These are phyloP conservation scores for Pyricularia sp. DNA, from an alignment of 2,329 filamentous ascomycete genomes.

Conservation along the genomic window DNA sequence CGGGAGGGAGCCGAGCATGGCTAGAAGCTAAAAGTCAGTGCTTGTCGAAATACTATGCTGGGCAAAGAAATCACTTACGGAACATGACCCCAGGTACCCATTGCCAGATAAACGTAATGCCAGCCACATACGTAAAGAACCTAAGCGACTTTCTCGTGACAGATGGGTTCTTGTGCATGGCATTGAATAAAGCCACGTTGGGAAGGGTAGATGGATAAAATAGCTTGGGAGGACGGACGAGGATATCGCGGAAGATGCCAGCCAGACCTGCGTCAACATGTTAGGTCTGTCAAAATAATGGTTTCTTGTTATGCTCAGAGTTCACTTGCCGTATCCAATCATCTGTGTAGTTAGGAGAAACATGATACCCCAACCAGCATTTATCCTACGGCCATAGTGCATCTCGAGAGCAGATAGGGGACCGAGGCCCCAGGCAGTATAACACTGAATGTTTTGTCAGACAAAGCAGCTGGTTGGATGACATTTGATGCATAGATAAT, in stretches of 20 bases:
- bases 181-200: constrained; percentile 17
- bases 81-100: constrained; percentile 19
- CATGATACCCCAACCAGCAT: constrained; percentile 15
- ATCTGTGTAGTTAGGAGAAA: constrained; percentile 18
- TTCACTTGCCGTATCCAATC: constrained; percentile 14
- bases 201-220: constrained; percentile 17
- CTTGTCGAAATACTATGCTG: background rate
- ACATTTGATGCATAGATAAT: background rate
- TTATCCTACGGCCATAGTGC: constrained; percentile 15
- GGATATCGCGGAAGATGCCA: constrained; percentile 16
- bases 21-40: background rate
- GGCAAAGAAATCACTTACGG: constrained; percentile 9
- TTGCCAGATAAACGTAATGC: constrained; percentile 16
- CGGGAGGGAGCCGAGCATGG: constrained; percentile 10
- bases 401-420: constrained; percentile 16
- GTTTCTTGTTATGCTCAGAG: background rate
- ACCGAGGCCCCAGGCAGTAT: constrained; percentile 17
- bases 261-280: constrained; percentile 9
- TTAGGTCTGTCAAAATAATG: background rate
- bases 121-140: constrained; percentile 15
- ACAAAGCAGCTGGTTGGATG: background rate
- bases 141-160: constrained; percentile 15
- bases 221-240: constrained; percentile 18
- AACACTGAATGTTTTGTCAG: constrained; percentile 10
- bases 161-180: constrained; percentile 17